phyloP scores from a whole-genome alignment of 352 stramenopile genomes.

The Globisporangium barbulae region DNA sequence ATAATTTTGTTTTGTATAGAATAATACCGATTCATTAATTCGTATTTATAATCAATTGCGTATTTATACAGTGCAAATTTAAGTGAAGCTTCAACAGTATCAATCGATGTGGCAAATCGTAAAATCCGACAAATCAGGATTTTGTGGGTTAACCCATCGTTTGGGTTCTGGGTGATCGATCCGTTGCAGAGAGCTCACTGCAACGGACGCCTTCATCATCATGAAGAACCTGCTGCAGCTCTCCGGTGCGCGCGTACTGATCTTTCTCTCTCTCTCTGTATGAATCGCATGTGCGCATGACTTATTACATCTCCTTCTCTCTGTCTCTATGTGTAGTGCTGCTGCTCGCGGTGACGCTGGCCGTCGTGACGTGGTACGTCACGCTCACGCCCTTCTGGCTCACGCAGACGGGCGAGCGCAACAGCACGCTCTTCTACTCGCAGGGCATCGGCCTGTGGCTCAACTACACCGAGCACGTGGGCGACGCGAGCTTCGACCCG shows the following conservation, averaged over 20 bases:
- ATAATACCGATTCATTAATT: no score
- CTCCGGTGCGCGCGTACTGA: conserved; percentile 23
- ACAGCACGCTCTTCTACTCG: conserved; percentile 51
- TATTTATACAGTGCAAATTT: no score
- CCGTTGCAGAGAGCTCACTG: no score
- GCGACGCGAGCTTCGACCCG: conserved; percentile 59
- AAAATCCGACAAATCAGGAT: no score
- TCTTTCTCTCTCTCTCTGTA: not conserved
- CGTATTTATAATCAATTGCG: no score
- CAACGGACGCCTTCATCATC: not conserved
- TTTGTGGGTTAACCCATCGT: no score
- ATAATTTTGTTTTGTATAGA: no score
- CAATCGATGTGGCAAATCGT: no score
- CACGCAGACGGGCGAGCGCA: conserved; percentile 53
- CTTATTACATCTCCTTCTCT: not conserved
- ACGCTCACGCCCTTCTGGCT: conserved; percentile 69
- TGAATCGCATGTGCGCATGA: not conserved
- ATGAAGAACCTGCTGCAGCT: conserved; percentile 49
- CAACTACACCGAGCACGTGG: conserved; percentile 79
- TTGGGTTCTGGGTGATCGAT: no score
- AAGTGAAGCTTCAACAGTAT: no score
- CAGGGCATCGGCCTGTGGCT: conserved; percentile 79
- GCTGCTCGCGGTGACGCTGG: conserved; percentile 40
- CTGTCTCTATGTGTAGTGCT: conserved; percentile 32
- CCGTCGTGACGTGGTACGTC: conserved; percentile 62